Conservation (phyloP, 345 rosid species). For the Boechera retrofracta region DNA sequence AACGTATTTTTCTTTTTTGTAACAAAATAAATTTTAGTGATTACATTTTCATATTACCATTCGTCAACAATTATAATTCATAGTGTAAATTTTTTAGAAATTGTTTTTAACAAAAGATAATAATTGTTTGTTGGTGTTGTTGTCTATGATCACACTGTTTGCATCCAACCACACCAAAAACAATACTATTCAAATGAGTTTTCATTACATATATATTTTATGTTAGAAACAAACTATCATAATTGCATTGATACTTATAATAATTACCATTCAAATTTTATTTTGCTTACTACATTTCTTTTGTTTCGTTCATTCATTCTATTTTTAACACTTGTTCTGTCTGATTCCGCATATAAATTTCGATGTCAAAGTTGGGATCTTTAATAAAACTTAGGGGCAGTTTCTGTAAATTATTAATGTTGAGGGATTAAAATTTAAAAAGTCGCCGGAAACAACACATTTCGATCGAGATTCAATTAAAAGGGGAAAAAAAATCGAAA, state of each 20-base stretch:
- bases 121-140: background rate
- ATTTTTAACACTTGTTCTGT: background rate
- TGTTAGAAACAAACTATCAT: too few species aligned
- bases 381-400: background rate
- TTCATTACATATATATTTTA: too few species aligned
- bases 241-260: too few species aligned
- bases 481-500: conserved; percentile 24
- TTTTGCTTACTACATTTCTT: background rate
- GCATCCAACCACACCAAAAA: background rate
- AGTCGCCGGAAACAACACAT: conserved; percentile 43
- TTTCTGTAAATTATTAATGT: background rate
- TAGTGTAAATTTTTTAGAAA: too few species aligned
- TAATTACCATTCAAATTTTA: background rate
- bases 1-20: too few species aligned
- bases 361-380: background rate
- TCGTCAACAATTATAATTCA: too few species aligned
- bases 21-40: too few species aligned
- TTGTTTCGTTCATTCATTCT: too few species aligned
- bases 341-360: background rate
- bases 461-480: conserved; percentile 50
- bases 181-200: background rate
- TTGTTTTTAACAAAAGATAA: too few species aligned
- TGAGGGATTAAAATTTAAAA: conserved; percentile 40
- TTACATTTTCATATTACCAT: too few species aligned
- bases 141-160: background rate